Base-by-base conservation (phyloP, 2,329 filamentous ascomycete species). In the Aureobasidium sp. region DNA sequence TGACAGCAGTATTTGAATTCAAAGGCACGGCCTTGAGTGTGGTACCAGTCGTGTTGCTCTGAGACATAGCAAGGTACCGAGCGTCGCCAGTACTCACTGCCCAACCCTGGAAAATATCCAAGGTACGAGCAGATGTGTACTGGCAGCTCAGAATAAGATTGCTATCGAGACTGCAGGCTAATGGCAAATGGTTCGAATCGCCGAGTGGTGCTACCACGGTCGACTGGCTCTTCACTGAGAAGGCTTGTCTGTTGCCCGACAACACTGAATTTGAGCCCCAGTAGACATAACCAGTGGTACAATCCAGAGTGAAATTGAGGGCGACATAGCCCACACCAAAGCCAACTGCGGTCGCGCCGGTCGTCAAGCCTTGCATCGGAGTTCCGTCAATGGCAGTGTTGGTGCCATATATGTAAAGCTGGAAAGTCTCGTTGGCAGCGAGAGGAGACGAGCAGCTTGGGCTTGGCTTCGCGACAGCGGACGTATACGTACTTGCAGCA, bases 11-110 rank as follows among this genome's bases (percentile, higher is more conserved):
- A 13, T 53, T 62, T 7, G 60, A 62, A 3, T 13, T 62, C 23
- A 62, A 42, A 20, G 51, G 60, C 2, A 62, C 50, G 2, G 51
- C 60, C 17, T 47, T 55, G 26, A 62, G 48, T 3, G 29, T 27
- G 23, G 56, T 27, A 4, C 39, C 26, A 9, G 60, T 47, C 12
- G 50, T 41, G 36, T 52, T 62, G 27, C 52, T 48, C 15, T 56
- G 60, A n/a, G 60, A 41, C 50, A 62, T 62, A 17, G 60, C 52
- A 10, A 62, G 60, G 44, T 62, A 62, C 7, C 39, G 36, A 34
- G 60, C 39, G 27, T 52, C 60, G 13, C 50, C 52, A 42, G 39
- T 41, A 17, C 46, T 47, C 20, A 62, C 50, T 1, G 50, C n/a
- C 60, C 60, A 62, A 13, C 37, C 15, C 36, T 46, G 44, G 37